These are phyloP conservation scores for Yamadazyma taylorii DNA, from an alignment of 1,139 yeast species.

Conservation along the genomic window DNA sequence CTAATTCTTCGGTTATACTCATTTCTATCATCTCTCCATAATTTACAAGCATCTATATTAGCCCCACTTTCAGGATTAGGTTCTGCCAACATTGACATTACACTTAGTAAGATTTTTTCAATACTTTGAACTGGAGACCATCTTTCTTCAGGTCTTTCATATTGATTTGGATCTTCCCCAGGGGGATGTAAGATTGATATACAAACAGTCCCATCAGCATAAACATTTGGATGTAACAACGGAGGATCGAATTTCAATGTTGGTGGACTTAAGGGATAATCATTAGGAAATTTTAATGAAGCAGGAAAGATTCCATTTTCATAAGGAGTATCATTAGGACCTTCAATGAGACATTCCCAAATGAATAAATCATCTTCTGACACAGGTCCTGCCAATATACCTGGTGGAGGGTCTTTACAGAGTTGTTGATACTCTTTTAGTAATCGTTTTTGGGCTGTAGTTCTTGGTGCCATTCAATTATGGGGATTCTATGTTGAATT, in stretches of 20 bases:
- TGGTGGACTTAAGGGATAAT: slow-evolving; percentile 94
- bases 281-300: slow-evolving; percentile 74
- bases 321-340: slow-evolving; percentile 91
- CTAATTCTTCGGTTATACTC: slow-evolving; percentile 67
- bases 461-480: slow-evolving; percentile 41
- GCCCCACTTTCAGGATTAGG: slow-evolving; percentile 98
- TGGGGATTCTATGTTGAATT: too few relatives aligned
- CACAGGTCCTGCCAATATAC: slow-evolving; percentile 90
- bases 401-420: slow-evolving; percentile 86
- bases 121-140: slow-evolving; percentile 99
- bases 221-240: slow-evolving; percentile 88
- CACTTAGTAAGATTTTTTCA: slow-evolving; percentile 89
- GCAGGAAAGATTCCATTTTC: slow-evolving; percentile 95
- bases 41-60: slow-evolving; percentile 91
- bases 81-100: slow-evolving; percentile 94
- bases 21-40: slow-evolving; percentile 83
- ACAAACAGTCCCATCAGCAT: slow-evolving; percentile 93
- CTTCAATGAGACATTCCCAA: slow-evolving; percentile 92
- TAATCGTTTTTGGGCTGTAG: slow-evolving; percentile 83
- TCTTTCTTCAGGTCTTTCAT: slow-evolving; percentile 91
- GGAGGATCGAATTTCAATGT: slow-evolving; percentile 79
- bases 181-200: slow-evolving; percentile 93
- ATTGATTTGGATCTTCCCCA: slow-evolving; percentile 95
- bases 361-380: slow-evolving; percentile 76
- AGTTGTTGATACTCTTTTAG: slow-evolving; percentile 88